Conservation (phyloP, 192 early-diverging fungal species). For the Spizellomyces punctatus region DNA sequence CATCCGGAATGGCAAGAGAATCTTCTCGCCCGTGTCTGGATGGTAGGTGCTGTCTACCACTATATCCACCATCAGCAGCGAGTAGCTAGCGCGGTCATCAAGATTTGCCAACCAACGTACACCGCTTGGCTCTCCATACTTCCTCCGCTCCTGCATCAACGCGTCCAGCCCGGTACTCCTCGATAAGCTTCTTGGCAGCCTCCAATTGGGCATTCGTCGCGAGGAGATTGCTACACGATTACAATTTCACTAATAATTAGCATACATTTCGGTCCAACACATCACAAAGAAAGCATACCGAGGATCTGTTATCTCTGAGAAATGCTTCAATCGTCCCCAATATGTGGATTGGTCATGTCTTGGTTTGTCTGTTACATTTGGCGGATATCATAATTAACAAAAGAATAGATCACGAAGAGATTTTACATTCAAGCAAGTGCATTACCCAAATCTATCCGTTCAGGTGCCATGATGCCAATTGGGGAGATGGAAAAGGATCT, state of each 20-base stretch:
- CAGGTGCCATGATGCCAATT: no score
- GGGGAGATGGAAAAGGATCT: no score
- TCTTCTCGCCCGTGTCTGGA: constrained; percentile 77
- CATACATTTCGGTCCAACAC: not conserved
- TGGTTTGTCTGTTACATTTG: constrained; percentile 33
- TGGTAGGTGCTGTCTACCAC: constrained; percentile 79
- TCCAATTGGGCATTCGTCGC: constrained; percentile 59
- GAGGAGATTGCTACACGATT: constrained; percentile 58
- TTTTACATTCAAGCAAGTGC: no score
- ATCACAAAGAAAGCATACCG: not conserved
- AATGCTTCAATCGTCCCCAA: constrained; percentile 72
- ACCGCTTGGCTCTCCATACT: constrained; percentile 74
- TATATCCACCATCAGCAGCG: constrained; percentile 9
- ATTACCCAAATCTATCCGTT: no score
- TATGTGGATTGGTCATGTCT: constrained; percentile 72
- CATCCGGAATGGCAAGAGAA: constrained; percentile 83
- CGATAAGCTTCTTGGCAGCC: constrained; percentile 62
- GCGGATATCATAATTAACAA: no score
- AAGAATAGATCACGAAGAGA: no score
- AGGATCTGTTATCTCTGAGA: constrained; percentile 66
- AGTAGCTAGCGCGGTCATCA: not conserved
- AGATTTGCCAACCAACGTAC: constrained; percentile 32
- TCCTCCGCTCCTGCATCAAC: constrained; percentile 42
- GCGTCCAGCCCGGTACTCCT: constrained; percentile 56
- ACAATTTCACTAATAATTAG: not conserved